Evolutionary conservation across 2,329 filamentous ascomycete genomes (phyloP).

Genomic region (Colletotrichum aenigma): DNA sequence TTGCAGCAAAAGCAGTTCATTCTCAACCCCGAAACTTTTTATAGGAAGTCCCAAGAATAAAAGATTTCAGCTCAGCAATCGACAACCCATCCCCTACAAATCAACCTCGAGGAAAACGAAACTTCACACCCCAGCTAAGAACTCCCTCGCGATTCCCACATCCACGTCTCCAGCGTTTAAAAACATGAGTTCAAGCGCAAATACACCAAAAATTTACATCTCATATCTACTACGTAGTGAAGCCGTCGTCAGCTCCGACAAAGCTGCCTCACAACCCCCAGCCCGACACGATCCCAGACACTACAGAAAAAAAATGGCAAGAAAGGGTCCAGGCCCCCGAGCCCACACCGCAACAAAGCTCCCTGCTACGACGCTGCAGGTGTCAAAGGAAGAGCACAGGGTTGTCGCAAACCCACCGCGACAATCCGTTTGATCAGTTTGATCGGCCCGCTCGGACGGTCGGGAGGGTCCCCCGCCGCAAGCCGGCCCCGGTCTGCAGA

Average conservation of each 20-base stretch:
- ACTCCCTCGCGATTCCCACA: no score
- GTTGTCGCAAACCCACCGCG: not conserved
- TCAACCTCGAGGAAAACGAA: no score
- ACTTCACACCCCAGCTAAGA: no score
- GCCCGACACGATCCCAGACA: not conserved
- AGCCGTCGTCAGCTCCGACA: not conserved
- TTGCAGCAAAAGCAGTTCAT: not conserved
- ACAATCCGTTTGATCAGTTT: not conserved
- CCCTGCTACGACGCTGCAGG: not conserved
- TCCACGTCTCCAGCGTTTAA: no score
- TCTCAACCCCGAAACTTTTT: not conserved
- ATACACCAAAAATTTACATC: no score
- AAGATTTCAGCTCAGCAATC: not conserved
- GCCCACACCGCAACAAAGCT: not conserved
- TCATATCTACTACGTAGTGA: not conserved
- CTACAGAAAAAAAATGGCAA: no score
- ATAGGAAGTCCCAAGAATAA: not conserved
- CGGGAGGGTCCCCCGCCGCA: not conserved
- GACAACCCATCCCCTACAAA: no score
- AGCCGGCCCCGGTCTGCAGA: not conserved
- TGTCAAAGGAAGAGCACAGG: not conserved
- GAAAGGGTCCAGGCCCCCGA: not conserved
- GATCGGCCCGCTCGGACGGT: constrained; percentile 4
- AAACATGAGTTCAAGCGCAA: no score
- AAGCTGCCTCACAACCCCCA: not conserved